These are phyloP conservation scores for Epichloe typhina DNA, from an alignment of 2,329 filamentous ascomycete genomes.

Conservation along the genomic window DNA sequence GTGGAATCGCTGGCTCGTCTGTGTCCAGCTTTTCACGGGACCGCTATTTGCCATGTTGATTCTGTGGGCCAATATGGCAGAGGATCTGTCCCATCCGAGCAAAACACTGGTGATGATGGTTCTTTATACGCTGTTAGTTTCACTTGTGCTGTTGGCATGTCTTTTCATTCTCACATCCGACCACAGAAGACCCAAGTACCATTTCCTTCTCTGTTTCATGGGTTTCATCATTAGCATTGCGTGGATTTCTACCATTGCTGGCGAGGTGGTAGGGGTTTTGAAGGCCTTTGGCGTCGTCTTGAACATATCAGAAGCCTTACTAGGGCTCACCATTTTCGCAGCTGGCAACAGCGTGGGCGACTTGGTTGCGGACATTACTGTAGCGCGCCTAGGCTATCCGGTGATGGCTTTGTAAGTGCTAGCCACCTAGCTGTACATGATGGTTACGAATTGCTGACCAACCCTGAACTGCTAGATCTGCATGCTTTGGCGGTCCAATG, in stretches of 20 bases:
- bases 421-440: background rate
- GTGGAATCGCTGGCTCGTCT: slow-evolving; percentile 88
- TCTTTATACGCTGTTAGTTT: slow-evolving; percentile 54
- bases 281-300: slow-evolving; percentile 88
- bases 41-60: slow-evolving; percentile 72
- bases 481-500: slow-evolving; percentile 97
- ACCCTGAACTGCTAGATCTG: slow-evolving; percentile 39
- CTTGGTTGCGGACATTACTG: slow-evolving; percentile 85
- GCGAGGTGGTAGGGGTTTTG: slow-evolving; percentile 87
- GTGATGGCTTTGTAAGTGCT: slow-evolving; percentile 70
- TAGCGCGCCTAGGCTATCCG: slow-evolving; percentile 83
- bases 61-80: slow-evolving; percentile 53
- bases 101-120: slow-evolving; percentile 41
- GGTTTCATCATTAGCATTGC: slow-evolving; percentile 86
- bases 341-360: slow-evolving; percentile 93
- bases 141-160: slow-evolving; percentile 50
- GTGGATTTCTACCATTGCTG: slow-evolving; percentile 93
- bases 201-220: slow-evolving; percentile 69
- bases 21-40: slow-evolving; percentile 73
- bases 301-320: slow-evolving; percentile 85
- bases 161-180: slow-evolving; percentile 58
- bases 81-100: slow-evolving; percentile 41
- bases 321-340: slow-evolving; percentile 90
- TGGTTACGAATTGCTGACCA: background rate
- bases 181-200: slow-evolving; percentile 55